A percentile compares a stretch with the other conserved stretches of the same genome.
phyloP scores from a whole-genome alignment of 106 monocot genomes.

The Allium fistulosum region DNA sequence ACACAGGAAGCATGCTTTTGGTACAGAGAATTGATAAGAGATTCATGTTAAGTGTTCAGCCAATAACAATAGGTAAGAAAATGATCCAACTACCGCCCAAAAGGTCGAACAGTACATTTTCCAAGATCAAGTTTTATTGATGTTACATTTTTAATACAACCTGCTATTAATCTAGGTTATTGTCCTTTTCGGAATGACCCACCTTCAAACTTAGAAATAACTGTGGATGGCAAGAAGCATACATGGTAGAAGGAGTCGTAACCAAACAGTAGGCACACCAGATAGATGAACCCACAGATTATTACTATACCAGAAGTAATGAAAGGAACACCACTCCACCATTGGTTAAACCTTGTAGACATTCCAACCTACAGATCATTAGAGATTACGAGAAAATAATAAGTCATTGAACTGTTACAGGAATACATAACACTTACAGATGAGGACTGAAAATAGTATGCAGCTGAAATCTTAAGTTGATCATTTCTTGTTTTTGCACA shows the following conservation, averaged over 20 bases:
- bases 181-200: background rate
- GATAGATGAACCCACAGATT: constrained; percentile 47
- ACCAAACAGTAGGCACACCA: constrained; percentile 54
- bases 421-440: background rate
- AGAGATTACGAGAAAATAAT: constrained; percentile 3
- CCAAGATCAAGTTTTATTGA: background rate
- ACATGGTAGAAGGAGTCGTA: constrained; percentile 62
- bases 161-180: too few species aligned
- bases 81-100: too few species aligned
- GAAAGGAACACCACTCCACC: constrained; percentile 66
- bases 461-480: too few species aligned
- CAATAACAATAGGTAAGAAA: too few species aligned
- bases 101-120: too few species aligned
- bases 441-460: too few species aligned
- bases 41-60: too few species aligned
- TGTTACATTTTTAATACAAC: too few species aligned
- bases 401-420: too few species aligned
- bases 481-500: too few species aligned
- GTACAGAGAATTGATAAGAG: too few species aligned
- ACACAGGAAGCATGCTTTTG: too few species aligned
- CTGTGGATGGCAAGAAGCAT: constrained; percentile 62
- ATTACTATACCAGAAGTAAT: constrained; percentile 59
- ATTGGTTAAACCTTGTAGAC: constrained; percentile 59
- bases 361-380: constrained; percentile 39
- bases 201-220: constrained; percentile 64